Conservation (phyloP, 306 rosid species). For the Acacia acuminata region DNA sequence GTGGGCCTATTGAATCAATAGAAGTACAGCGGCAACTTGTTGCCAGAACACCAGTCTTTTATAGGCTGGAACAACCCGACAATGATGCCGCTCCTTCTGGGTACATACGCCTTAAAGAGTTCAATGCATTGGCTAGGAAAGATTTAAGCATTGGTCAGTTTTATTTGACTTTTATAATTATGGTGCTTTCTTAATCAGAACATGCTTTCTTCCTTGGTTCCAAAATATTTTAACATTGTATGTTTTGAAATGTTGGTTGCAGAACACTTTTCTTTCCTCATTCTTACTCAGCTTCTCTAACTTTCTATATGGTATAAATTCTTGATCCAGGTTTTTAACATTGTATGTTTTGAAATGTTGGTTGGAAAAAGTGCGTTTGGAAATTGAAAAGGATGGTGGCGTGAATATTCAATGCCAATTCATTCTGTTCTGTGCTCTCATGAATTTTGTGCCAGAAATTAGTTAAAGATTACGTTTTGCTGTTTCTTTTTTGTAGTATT, state of each 20-base stretch:
- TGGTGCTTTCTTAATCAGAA: constrained; percentile 16
- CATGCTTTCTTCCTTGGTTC: not conserved
- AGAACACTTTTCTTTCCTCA: constrained; percentile 2
- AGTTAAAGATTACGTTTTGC: not conserved
- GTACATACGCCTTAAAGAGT: constrained; percentile 88
- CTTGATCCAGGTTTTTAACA: not conserved
- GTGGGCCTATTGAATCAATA: constrained; percentile 82
- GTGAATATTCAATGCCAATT: not conserved
- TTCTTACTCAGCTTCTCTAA: not conserved
- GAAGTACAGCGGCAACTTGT: constrained; percentile 79
- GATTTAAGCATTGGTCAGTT: constrained; percentile 79
- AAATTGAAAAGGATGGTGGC: not conserved
- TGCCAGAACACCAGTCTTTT: constrained; percentile 91
- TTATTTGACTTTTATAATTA: constrained; percentile 13
- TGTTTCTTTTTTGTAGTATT: constrained; percentile 1
- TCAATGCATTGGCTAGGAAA: constrained; percentile 95
- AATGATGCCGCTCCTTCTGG: constrained; percentile 68
- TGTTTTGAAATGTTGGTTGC: too few relatives aligned
- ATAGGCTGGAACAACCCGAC: constrained; percentile 76
- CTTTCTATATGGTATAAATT: not conserved
- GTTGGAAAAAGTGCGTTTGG: not conserved
- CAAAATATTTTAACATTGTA: not conserved
- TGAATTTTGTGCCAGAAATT: not conserved
- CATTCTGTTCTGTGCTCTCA: constrained; percentile 2
- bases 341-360: not conserved